phyloP scores from a whole-genome alignment of 164 flowering plant species.

The Nymphaea colorata region DNA sequence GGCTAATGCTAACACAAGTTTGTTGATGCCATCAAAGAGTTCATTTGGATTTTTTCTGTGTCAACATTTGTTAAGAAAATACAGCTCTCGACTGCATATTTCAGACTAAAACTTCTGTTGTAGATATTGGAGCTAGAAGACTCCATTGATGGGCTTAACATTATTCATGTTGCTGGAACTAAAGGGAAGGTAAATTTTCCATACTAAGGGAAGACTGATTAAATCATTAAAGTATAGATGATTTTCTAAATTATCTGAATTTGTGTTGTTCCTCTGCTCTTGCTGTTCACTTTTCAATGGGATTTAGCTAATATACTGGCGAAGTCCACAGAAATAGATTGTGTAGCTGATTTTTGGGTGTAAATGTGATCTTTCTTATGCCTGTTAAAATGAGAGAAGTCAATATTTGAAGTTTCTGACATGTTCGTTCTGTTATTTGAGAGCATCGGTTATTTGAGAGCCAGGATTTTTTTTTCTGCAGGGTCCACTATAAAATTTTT shows the following conservation, averaged over 20 bases:
- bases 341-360: background rate
- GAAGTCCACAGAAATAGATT: background rate
- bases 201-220: background rate
- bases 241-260: background rate
- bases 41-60: background rate
- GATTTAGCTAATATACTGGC: background rate
- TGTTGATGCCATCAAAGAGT: background rate
- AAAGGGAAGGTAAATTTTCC: slow-evolving; percentile 51
- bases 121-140: slow-evolving; percentile 56
- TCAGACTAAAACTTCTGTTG: background rate
- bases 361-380: background rate
- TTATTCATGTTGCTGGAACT: slow-evolving; percentile 72
- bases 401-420: too few relatives aligned
- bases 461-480: too few relatives aligned
- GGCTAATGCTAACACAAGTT: background rate
- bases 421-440: too few relatives aligned
- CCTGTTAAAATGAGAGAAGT: background rate
- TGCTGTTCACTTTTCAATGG: background rate
- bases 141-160: slow-evolving; percentile 29
- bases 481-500: too few relatives aligned
- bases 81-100: background rate
- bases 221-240: background rate
- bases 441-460: too few relatives aligned
- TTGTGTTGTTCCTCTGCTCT: background rate
- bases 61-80: background rate